Percentiles rank a stretch among this genome's conserved stretches.
Conservation (phyloP, 495 filamentous ascomycete species). For the Neurospora intermedia region DNA sequence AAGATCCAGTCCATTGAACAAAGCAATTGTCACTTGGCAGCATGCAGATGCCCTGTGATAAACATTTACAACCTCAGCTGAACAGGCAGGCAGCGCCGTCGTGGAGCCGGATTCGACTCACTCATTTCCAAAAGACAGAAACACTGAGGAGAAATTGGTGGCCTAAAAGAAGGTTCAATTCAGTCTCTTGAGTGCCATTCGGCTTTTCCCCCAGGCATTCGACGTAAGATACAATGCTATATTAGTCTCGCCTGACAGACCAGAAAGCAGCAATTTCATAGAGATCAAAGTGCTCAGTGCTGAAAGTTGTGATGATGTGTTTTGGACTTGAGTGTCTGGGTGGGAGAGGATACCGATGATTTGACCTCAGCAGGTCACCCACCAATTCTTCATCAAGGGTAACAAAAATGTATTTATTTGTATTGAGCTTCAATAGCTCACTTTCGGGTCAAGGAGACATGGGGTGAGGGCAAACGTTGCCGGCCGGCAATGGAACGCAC, state of each 20-base stretch:
- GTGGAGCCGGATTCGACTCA: not conserved
- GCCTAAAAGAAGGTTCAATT: not conserved
- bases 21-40: not conserved
- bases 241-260: not conserved
- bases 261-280: no score
- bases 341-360: not conserved
- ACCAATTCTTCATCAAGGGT: no score
- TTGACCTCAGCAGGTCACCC: not conserved
- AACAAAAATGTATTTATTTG: not conserved
- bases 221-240: not conserved
- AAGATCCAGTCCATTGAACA: not conserved
- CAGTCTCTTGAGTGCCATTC: not conserved
- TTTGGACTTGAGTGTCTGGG: not conserved
- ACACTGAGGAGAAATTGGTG: no score
- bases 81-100: not conserved
- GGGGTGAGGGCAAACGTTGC: not conserved
- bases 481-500: not conserved
- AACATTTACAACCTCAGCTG: not conserved
- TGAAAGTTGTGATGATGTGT: not conserved
- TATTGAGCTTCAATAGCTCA: not conserved
- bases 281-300: not conserved
- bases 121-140: not conserved
- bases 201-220: not conserved
- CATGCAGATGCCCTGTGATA: not conserved
- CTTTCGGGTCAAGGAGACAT: not conserved